These are phyloP conservation scores for Cydonia oblonga DNA, from an alignment of 331 rosid species.

Conservation along the genomic window DNA sequence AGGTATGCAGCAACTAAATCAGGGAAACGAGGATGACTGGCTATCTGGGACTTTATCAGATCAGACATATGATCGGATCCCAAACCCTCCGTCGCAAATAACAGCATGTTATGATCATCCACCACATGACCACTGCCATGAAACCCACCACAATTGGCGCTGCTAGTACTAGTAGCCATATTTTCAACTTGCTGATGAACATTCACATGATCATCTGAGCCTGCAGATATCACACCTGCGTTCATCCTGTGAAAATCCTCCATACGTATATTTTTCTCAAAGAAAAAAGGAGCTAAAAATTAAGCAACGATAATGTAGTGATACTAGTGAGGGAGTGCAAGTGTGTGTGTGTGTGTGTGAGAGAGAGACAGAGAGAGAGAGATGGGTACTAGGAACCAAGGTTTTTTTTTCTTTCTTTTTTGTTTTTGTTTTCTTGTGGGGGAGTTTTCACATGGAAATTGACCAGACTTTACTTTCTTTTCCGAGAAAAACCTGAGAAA, in stretches of 20 bases:
- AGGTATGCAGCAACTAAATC: constrained; percentile 55
- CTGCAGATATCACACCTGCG: constrained; percentile 3
- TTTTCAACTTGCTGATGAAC: constrained; percentile 5
- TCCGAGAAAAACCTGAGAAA: constrained; percentile 30
- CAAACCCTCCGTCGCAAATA: constrained; percentile 16
- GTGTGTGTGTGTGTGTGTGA: no score
- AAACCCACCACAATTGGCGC: constrained; percentile 9
- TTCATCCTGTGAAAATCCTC: constrained; percentile 29
- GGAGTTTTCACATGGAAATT: constrained; percentile 3
- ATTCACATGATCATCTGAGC: constrained; percentile 14
- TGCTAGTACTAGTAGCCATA: neutral
- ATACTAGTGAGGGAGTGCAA: neutral
- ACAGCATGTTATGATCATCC: constrained; percentile 11
- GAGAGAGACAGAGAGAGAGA: neutral
- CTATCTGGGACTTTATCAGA: constrained; percentile 58
- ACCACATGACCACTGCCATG: constrained; percentile 15
- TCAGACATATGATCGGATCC: constrained; percentile 29
- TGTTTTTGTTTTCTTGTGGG: neutral
- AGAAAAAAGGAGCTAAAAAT: neutral
- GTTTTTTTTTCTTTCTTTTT: neutral
- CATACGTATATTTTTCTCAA: constrained; percentile 3
- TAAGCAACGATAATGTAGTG: neutral
- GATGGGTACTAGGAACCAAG: neutral
- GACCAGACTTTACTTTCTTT: constrained; percentile 31
- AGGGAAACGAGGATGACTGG: constrained; percentile 62